Percentiles rank a stretch among this genome's conserved stretches.
Conservation (phyloP, 2,329 filamentous ascomycete genomes). For the Xylaria sp. region DNA sequence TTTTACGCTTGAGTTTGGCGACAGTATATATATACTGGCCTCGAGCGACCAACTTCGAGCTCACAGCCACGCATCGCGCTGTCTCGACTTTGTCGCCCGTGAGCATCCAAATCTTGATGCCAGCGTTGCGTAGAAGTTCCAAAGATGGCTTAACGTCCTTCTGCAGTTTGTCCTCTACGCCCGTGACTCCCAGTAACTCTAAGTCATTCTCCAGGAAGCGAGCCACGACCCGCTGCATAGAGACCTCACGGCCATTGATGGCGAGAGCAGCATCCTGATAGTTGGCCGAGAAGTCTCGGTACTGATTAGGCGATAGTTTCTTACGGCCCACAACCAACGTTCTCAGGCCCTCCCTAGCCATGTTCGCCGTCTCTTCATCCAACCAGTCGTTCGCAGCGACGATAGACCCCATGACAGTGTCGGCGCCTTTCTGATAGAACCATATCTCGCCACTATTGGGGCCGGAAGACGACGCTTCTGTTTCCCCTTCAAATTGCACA, state of each 20-base stretch:
- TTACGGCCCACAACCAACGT: conserved; percentile 95
- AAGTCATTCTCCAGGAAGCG: conserved; percentile 81
- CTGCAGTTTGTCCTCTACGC: conserved; percentile 95
- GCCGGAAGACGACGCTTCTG: conserved; percentile 42
- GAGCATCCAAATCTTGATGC: conserved; percentile 99
- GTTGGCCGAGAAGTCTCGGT: conserved; percentile 68
- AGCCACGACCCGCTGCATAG: conserved; percentile 74
- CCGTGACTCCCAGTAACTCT: conserved; percentile 92
- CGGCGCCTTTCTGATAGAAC: conserved; percentile 98
- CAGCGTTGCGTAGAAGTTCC: conserved; percentile 90
- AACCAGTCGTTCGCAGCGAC: conserved; percentile 97
- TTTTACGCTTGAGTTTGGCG: conserved; percentile 74
- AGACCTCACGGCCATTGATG: conserved; percentile 71
- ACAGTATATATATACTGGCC: conserved; percentile 97
- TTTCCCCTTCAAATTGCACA: conserved; percentile 70
- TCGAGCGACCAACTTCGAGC: conserved; percentile 84
- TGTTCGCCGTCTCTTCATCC: conserved; percentile 98
- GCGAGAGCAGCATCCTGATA: conserved; percentile 77
- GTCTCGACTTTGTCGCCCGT: conserved; percentile 99
- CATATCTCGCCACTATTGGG: conserved; percentile 73
- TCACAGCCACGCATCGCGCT: conserved; percentile 90
- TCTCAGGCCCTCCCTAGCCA: conserved; percentile 92
- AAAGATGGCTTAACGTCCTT: conserved; percentile 92
- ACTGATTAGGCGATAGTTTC: conserved; percentile 70
- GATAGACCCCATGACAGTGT: conserved; percentile 96